A percentile compares a stretch with the other conserved stretches of the same genome.
phyloP scores from a whole-genome alignment of 2,329 filamentous ascomycete species.

The Pyrenophora tritici-repentis region DNA sequence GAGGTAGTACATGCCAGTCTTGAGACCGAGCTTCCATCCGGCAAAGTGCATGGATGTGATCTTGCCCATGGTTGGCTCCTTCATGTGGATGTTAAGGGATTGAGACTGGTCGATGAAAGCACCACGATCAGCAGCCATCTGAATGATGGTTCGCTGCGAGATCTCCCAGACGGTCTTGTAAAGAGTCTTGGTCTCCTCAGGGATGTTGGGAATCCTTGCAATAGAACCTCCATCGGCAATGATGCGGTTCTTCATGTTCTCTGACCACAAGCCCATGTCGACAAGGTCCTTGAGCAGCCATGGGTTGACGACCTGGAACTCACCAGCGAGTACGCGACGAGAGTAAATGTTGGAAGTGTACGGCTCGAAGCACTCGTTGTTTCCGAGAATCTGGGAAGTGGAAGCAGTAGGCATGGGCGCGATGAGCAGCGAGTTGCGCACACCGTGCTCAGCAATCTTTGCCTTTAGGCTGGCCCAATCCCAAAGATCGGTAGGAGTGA shows the following conservation, averaged over 20 bases:
- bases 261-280: conserved; percentile 96
- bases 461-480: conserved; percentile 90
- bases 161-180: conserved; percentile 99
- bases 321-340: conserved; percentile 93
- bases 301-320: conserved; percentile 99
- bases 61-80: conserved; percentile 99
- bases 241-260: conserved; percentile 99
- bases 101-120: conserved; percentile 99
- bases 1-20: conserved; percentile 99
- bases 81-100: conserved; percentile 99
- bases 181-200: conserved; percentile 89
- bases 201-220: conserved; percentile 96
- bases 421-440: conserved; percentile 93
- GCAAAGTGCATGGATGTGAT: conserved; percentile 99
- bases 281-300: conserved; percentile 98
- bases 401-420: conserved; percentile 98
- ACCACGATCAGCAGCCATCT: conserved; percentile 98
- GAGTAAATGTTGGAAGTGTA: conserved; percentile 99
- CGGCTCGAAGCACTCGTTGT: conserved; percentile 99
- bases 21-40: conserved; percentile 98
- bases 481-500: conserved; percentile 92
- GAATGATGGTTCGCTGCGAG: conserved; percentile 89
- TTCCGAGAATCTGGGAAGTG: conserved; percentile 96
- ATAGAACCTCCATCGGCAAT: conserved; percentile 95
- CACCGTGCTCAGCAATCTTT: conserved; percentile 88